Percentiles rank a stretch among this genome's conserved stretches.
These are phyloP conservation scores for Debaryomyces prosopidis DNA, from an alignment of 805 yeast genomes.

Conservation along the genomic window DNA sequence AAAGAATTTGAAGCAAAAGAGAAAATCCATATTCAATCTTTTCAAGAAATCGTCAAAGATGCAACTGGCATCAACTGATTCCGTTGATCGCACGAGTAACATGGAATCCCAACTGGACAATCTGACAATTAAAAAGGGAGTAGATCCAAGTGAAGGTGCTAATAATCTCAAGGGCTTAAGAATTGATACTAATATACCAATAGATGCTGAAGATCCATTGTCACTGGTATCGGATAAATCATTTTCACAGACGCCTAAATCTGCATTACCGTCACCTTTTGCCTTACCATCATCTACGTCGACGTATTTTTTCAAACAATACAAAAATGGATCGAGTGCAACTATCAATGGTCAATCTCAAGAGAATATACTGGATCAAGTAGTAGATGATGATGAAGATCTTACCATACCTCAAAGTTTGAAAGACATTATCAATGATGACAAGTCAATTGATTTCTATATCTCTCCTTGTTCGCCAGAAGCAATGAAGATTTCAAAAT, in stretches of 20 bases:
- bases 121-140: background rate
- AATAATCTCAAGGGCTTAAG: slow-evolving; percentile 9
- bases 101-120: background rate
- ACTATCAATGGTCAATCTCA: slow-evolving; percentile 2
- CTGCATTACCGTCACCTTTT: slow-evolving; percentile 37
- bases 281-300: slow-evolving; percentile 48
- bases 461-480: slow-evolving; percentile 35
- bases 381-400: slow-evolving; percentile 12
- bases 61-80: background rate
- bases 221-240: slow-evolving; percentile 14
- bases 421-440: slow-evolving; percentile 39
- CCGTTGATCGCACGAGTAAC: background rate
- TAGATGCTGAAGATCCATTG: slow-evolving; percentile 6
- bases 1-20: slow-evolving; percentile 12
- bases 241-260: slow-evolving; percentile 8
- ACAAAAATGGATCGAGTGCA: slow-evolving; percentile 12
- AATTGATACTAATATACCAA: slow-evolving; percentile 9
- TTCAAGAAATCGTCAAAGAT: slow-evolving; percentile 29
- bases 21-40: slow-evolving; percentile 35
- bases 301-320: slow-evolving; percentile 38
- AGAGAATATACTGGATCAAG: background rate
- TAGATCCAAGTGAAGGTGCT: background rate
- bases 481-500: slow-evolving; percentile 40
- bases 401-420: slow-evolving; percentile 36
- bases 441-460: slow-evolving; percentile 37